Percentiles rank a stretch among this genome's conserved stretches.
Conservation (phyloP, 1,284 basidiomycete species). For the Hemileccinum hortonii region DNA sequence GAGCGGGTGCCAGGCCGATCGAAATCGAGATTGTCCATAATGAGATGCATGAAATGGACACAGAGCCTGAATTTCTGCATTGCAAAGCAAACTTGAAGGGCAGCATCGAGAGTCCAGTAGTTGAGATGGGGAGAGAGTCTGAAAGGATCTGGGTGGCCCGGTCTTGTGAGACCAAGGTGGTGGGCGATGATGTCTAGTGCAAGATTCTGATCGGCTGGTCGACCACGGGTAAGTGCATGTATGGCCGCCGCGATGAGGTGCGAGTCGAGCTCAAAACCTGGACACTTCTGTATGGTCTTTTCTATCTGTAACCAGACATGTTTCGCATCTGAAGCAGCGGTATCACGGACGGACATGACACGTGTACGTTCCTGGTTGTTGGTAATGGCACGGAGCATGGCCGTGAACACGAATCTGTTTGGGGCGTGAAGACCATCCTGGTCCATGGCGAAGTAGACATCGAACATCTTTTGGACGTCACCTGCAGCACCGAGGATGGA, state of each 20-base stretch:
- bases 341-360: slow-evolving; percentile 17
- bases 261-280: slow-evolving; percentile 50
- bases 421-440: slow-evolving; percentile 56
- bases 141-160: slow-evolving; percentile 41
- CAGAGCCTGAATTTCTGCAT: slow-evolving; percentile 47
- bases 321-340: slow-evolving; percentile 53
- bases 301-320: slow-evolving; percentile 65
- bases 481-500: slow-evolving; percentile 58
- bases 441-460: slow-evolving; percentile 67
- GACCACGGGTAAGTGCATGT: slow-evolving; percentile 52
- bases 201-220: slow-evolving; percentile 54
- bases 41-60: slow-evolving; percentile 56
- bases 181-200: slow-evolving; percentile 62
- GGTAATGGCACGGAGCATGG: slow-evolving; percentile 57
- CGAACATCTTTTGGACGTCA: slow-evolving; percentile 63
- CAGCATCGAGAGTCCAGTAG: slow-evolving; percentile 47
- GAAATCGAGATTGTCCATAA: slow-evolving; percentile 41
- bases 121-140: slow-evolving; percentile 42
- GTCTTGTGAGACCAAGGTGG: slow-evolving; percentile 58
- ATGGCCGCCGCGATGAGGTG: slow-evolving; percentile 51
- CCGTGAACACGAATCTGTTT: slow-evolving; percentile 55
- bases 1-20: slow-evolving; percentile 36
- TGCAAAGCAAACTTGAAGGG: slow-evolving; percentile 55
- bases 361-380: slow-evolving; percentile 24
- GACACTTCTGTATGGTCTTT: slow-evolving; percentile 46